A percentile compares a stretch with the other conserved stretches of the same genome.
These are phyloP conservation scores for Juglanconis sp. DNA, from an alignment of 2,329 filamentous ascomycete species.

Conservation along the genomic window DNA sequence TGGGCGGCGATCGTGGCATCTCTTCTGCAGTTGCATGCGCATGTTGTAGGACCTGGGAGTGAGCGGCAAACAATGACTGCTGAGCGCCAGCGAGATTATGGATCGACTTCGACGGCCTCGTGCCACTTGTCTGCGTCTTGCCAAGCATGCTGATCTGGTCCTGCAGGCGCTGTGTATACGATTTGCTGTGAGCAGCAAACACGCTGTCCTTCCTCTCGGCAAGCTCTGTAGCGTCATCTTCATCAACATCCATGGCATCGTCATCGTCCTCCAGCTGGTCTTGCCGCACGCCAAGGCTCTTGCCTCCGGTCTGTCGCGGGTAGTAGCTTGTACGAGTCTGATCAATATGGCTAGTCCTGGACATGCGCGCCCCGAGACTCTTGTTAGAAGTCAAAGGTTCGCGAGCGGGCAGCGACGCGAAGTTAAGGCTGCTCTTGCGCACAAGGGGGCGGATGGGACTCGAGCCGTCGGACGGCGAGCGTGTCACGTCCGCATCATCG, in stretches of 20 bases:
- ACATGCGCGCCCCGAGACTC: slow-evolving; percentile 70
- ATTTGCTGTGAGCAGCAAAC: slow-evolving; percentile 69
- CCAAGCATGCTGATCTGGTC: slow-evolving; percentile 81
- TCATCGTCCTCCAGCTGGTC: slow-evolving; percentile 46
- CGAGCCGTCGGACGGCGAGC: slow-evolving; percentile 66
- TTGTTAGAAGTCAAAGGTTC: slow-evolving; percentile 84
- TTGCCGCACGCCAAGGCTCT: slow-evolving; percentile 57
- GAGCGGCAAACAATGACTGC: slow-evolving; percentile 23
- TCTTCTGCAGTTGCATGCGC: slow-evolving; percentile 23
- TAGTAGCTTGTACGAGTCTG: slow-evolving; percentile 71
- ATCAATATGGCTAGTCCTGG: slow-evolving; percentile 76
- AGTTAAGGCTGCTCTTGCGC: slow-evolving; percentile 92
- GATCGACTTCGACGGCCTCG: slow-evolving; percentile 47
- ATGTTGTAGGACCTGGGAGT: slow-evolving; percentile 28
- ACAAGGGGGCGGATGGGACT: slow-evolving; percentile 74
- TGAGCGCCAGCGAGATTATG: slow-evolving; percentile 35
- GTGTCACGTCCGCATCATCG: slow-evolving; percentile 44
- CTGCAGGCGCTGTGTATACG: slow-evolving; percentile 88
- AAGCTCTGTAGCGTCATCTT: slow-evolving; percentile 35
- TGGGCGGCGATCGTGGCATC: slow-evolving; percentile 31
- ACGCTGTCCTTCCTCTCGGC: slow-evolving; percentile 48
- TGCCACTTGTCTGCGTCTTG: slow-evolving; percentile 50
- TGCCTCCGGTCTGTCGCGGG: slow-evolving; percentile 68
- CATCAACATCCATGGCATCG: slow-evolving; percentile 53
- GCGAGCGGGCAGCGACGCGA: slow-evolving; percentile 86